These are phyloP conservation scores for Clonostachys chloroleuca DNA, from an alignment of 2,329 filamentous ascomycete genomes.

Conservation along the genomic window DNA sequence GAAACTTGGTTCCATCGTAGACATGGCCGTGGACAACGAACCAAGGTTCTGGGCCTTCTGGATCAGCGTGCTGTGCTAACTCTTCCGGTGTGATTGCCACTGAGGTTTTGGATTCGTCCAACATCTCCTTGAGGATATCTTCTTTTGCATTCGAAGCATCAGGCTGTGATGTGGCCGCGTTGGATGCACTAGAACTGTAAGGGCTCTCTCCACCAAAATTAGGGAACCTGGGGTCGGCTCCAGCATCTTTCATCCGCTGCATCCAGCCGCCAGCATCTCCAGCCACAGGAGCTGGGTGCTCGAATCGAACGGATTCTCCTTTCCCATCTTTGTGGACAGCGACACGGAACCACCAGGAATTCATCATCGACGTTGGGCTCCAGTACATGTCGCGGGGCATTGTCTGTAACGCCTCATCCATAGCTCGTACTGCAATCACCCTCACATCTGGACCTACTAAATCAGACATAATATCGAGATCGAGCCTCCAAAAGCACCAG, in stretches of 20 bases:
- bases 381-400: slow-evolving; percentile 1
- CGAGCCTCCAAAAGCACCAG: background rate
- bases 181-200: background rate
- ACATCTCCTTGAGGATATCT: background rate
- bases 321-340: background rate
- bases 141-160: background rate
- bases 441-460: background rate
- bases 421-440: background rate
- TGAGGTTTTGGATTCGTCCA: background rate
- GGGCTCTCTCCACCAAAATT: background rate
- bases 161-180: background rate
- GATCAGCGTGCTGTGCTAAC: background rate
- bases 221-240: background rate
- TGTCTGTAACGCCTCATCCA: slow-evolving; percentile 3
- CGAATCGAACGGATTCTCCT: background rate
- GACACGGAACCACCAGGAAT: background rate
- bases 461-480: background rate
- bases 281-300: background rate
- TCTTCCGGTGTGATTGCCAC: background rate
- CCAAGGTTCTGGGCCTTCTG: background rate
- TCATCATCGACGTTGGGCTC: background rate
- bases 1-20: background rate
- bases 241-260: background rate
- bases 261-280: background rate
- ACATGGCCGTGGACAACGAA: background rate